Conservation (phyloP, 495 filamentous ascomycete genomes). For the Xylaria curta region DNA sequence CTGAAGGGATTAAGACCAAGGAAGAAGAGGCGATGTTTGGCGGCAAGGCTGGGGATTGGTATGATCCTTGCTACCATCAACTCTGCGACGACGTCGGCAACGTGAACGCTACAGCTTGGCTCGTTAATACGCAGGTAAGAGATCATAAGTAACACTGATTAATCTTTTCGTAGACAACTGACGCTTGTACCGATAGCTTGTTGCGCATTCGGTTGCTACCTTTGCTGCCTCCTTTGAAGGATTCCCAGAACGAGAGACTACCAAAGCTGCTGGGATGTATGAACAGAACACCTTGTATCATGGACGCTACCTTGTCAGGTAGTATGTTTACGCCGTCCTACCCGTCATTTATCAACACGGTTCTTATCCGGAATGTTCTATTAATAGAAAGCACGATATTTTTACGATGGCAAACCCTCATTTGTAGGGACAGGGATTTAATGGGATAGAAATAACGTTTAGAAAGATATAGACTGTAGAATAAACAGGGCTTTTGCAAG, state of each 20-base stretch:
- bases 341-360: background rate
- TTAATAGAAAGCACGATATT: background rate
- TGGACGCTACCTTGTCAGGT: slow-evolving; percentile 46
- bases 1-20: slow-evolving; percentile 62
- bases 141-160: background rate
- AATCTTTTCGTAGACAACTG: background rate
- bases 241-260: slow-evolving; percentile 54
- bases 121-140: slow-evolving; percentile 58
- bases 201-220: slow-evolving; percentile 61
- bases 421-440: background rate
- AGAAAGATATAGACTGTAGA: background rate
- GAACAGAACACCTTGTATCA: slow-evolving; percentile 42
- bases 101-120: slow-evolving; percentile 58
- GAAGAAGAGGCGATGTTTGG: slow-evolving; percentile 59
- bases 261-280: slow-evolving; percentile 29
- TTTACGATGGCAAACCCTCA: background rate
- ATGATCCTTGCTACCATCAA: slow-evolving; percentile 63
- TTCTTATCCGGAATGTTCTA: background rate
- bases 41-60: slow-evolving; percentile 57
- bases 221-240: slow-evolving; percentile 59
- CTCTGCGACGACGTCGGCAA: slow-evolving; percentile 60
- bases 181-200: slow-evolving; percentile 44
- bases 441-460: slow-evolving; percentile 7
- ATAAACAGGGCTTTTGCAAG: background rate
- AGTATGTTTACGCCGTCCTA: slow-evolving; percentile 13